phyloP scores from a whole-genome alignment of 1,284 basidiomycete species.

The Cryptococcus hybrid region DNA sequence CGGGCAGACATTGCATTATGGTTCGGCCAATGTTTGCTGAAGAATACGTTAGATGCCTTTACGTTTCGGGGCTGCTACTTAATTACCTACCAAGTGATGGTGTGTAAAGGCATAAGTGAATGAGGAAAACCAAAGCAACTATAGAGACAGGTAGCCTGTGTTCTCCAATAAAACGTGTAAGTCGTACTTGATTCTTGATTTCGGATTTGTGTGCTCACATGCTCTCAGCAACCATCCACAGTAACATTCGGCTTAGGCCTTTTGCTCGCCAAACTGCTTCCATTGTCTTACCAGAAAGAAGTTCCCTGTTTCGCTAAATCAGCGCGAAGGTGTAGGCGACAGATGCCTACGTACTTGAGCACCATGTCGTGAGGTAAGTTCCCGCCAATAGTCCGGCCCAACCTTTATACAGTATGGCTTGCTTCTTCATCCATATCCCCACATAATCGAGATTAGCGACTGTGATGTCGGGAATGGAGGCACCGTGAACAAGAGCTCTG shows the following conservation, averaged over 20 bases:
- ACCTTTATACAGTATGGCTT: not conserved
- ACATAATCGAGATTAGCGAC: slow-evolving; percentile 1
- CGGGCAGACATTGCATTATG: slow-evolving; percentile 1
- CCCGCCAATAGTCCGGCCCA: slow-evolving; percentile 2
- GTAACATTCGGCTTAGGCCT: not conserved
- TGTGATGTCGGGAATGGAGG: not conserved
- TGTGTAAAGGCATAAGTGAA: not conserved
- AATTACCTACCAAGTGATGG: not conserved
- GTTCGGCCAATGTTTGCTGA: not conserved
- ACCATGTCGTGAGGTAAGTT: not conserved
- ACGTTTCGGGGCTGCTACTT: not conserved
- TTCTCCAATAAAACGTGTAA: not conserved
- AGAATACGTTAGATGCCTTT: not conserved
- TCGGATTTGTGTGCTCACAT: not conserved
- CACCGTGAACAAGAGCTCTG: not conserved
- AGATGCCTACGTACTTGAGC: not conserved
- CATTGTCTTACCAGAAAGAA: not conserved
- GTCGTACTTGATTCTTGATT: not conserved
- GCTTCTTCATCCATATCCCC: not conserved
- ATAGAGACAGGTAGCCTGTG: not conserved
- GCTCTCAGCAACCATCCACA: slow-evolving; percentile 1
- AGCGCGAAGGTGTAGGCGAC: not conserved
- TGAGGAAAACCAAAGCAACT: not conserved
- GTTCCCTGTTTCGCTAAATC: not conserved
- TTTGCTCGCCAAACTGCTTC: not conserved